Evolutionary conservation across 495 filamentous ascomycete genomes (phyloP), one percentile per base, ranked within the genome.

Genomic region (Xylaria telfairii): DNA sequence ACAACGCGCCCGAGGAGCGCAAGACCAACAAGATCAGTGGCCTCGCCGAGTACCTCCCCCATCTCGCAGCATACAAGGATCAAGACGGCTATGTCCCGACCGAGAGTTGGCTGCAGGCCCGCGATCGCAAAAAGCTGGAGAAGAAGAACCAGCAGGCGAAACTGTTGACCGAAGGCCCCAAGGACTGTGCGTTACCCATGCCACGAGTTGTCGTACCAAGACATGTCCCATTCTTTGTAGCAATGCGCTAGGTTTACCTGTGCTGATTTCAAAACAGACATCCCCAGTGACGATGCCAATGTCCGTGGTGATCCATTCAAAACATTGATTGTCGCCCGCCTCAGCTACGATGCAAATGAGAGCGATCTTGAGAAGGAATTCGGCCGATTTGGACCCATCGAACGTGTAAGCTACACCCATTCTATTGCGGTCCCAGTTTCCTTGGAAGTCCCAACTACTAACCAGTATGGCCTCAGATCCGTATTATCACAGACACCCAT

Each of bases 291-390:
- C 28, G 92, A 99, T 75, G 87, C 91, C 3, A 93, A 97, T 76
- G 90, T 96, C 59, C 88, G 93, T 73, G 96, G 96, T 34, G 95
- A 98, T 82, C 90, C 95, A 2, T 98, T 93, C 88, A 97, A 91
- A 80, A 98, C 96, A 41, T 87, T 98, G 59, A 97, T 99, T 75
- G 91, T 99, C 67, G 90, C 93, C 39, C 91, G 96, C 53, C 88
- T 99, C 56, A 93, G 90, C 76, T 98, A 96, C 75, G 92, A 95
- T 73, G 90, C 91, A 30, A 94, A 92, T 65, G 91, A 94, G 75
- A 88, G 93, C 71, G 96, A 99, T 79, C 85, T 99, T 21, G 94
- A 97, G 83, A 88, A 92, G 71, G 95, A 98, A 80, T 99, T 99
- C 82, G 92, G 93, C 13, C 91, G 96, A 26, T 99, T 92, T 81